These are phyloP conservation scores for Tuber melanosporum DNA, from an alignment of 495 filamentous ascomycete species.

Conservation along the genomic window DNA sequence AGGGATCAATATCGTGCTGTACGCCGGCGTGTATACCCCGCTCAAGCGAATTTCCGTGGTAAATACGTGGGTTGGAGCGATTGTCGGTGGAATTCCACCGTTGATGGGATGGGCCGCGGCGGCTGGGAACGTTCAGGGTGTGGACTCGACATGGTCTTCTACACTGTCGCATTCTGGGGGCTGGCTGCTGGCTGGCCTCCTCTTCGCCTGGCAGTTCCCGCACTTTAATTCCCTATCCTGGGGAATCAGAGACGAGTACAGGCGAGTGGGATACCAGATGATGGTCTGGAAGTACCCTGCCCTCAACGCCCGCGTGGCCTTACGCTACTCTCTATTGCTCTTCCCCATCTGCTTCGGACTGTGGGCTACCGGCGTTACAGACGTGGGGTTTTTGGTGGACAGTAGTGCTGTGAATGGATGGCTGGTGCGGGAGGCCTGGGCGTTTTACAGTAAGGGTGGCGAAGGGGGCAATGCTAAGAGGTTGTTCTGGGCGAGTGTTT, in stretches of 20 bases:
- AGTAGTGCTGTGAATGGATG: conserved; percentile 79
- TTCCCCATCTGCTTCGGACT: conserved; percentile 81
- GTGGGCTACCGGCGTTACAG: conserved; percentile 76
- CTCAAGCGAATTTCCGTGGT: conserved; percentile 78
- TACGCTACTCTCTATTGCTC: conserved; percentile 80
- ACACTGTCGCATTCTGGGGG: conserved; percentile 76
- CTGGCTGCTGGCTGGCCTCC: conserved; percentile 75
- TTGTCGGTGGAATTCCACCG: conserved; percentile 89
- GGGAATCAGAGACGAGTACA: conserved; percentile 83
- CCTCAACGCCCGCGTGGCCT: conserved; percentile 73
- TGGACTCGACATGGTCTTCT: conserved; percentile 46
- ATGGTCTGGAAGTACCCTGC: conserved; percentile 80
- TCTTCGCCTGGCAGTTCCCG: conserved; percentile 97
- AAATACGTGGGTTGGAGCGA: conserved; percentile 92
- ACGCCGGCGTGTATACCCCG: conserved; percentile 87
- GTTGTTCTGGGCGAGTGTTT: conserved; percentile 95
- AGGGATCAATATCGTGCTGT: conserved; percentile 75
- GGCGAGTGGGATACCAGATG: conserved; percentile 81
- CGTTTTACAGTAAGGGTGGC: conserved; percentile 74
- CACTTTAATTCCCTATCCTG: conserved; percentile 93
- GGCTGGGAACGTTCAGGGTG: conserved; percentile 49
- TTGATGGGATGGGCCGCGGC: conserved; percentile 98
- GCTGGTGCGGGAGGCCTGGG: conserved; percentile 72
- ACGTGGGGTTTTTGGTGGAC: conserved; percentile 74
- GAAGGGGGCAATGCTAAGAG: conserved; percentile 72